Base-by-base conservation (phyloP, 2,329 filamentous ascomycete species). In the Xenosphaeropsis pyriputrescens region DNA sequence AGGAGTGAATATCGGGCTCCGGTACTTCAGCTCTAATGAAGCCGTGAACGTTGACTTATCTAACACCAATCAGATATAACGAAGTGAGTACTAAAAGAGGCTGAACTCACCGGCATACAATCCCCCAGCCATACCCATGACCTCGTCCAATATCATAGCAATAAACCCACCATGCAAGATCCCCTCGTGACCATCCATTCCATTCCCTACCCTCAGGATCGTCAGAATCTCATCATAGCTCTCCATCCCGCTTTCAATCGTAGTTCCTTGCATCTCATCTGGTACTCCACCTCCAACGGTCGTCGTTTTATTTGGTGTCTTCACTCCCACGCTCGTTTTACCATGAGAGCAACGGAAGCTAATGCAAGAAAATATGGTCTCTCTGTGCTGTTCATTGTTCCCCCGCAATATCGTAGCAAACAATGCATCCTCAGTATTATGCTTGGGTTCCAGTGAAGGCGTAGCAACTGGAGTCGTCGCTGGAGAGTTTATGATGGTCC, bases 91-190 rank as follows among this genome's bases (percentile, higher is more conserved):
- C 34, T 6, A n/a, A 36, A 7, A 9, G 11, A 31, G 11, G 32
- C 18, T 18, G 8, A 34, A 49, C 50, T 38, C 29, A 52, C 48
- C 26, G 19, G 40, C 33, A 30, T 54, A 50, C 9, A 45, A 32
- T 32, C 51, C 52, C 17, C 49, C 51, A 29, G 48, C 49, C n/a
- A 47, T 54, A 5, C 51, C 51, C 49, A 54, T 53, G 18, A 54
- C 48, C 41, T 55, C 51, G 42, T 54, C 51, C 40, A 55, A 40
- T 9, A 54, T 43, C 9, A 55, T 45, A 3, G 41, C 47, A 43
- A 46, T 49, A 29, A 53, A 37, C 1, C 53, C 51, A 17, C 53
- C 51, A 45, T 55, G 51, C 42, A 47, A 45, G 2, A 46, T 51
- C 30, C 47, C 45, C 30, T 43, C 45, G 43, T 45, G 53, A 36